Conservation (phyloP, 306 rosid species). For the Herpetospermum pedunculosum region DNA sequence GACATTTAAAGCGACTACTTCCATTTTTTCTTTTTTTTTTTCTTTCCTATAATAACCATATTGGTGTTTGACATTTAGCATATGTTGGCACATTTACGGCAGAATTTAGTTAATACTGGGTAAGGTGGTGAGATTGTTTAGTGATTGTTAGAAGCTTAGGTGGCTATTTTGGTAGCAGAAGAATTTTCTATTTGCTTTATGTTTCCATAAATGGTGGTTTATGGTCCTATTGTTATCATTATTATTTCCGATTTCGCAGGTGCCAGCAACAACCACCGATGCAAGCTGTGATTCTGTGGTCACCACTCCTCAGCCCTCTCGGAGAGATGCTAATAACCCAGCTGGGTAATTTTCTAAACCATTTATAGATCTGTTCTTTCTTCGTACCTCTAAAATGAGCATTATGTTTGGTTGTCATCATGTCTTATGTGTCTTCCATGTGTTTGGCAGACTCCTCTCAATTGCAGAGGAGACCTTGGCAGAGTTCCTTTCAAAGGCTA, state of each 20-base stretch:
- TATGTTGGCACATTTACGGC: background rate
- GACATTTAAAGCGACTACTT: background rate
- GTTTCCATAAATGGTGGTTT: background rate
- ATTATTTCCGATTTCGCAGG: conserved; percentile 24
- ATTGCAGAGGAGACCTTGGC: conserved; percentile 98
- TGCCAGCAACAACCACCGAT: conserved; percentile 72
- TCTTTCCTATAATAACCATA: background rate
- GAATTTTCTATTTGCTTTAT: background rate
- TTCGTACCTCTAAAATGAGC: background rate
- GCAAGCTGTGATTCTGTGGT: conserved; percentile 89
- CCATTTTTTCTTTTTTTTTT: background rate
- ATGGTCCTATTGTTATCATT: background rate
- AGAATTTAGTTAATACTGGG: background rate
- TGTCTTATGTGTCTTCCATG: background rate
- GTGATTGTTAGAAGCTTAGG: background rate
- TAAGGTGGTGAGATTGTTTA: background rate
- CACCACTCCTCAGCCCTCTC: conserved; percentile 67
- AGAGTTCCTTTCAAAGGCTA: conserved; percentile 99
- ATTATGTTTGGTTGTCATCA: background rate
- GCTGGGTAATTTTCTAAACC: conserved; percentile 63
- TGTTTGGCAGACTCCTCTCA: conserved; percentile 72
- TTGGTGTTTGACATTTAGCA: background rate
- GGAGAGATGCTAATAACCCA: conserved; percentile 88
- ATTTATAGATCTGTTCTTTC: conserved; percentile 8
- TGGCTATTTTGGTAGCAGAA: background rate